phyloP scores from a whole-genome alignment of 2,329 filamentous ascomycete species.

The Rhynchosporium graminicola region DNA sequence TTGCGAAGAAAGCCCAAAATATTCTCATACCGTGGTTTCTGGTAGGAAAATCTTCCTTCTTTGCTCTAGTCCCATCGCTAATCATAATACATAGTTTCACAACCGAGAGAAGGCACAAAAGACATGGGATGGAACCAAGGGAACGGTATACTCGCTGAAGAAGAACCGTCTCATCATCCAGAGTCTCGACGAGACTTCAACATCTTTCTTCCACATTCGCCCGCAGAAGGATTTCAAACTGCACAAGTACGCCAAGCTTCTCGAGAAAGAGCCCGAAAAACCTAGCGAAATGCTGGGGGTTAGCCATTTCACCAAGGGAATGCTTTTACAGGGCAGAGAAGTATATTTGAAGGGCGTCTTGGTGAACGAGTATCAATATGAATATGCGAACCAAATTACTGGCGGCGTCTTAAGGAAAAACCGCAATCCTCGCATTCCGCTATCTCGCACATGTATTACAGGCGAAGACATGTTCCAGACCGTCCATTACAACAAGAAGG shows the following conservation, averaged over 20 bases:
- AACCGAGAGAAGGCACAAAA: conserved; percentile 13
- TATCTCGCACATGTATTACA: conserved; percentile 48
- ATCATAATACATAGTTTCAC: conserved; percentile 4
- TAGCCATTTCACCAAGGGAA: conserved; percentile 50
- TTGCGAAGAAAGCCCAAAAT: conserved; percentile 34
- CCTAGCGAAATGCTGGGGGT: conserved; percentile 46
- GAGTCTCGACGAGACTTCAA: conserved; percentile 49
- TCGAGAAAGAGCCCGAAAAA: conserved; percentile 48
- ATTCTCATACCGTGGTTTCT: conserved; percentile 8
- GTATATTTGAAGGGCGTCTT: conserved; percentile 41
- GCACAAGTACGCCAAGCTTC: conserved; percentile 16
- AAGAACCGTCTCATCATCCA: conserved; percentile 27
- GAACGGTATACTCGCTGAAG: conserved; percentile 2
- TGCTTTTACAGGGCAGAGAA: conserved; percentile 44
- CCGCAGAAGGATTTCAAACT: conserved; percentile 17
- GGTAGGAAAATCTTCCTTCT: neutral
- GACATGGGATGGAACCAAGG: conserved; percentile 14
- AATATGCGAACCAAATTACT: conserved; percentile 44
- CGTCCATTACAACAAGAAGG: conserved; percentile 54
- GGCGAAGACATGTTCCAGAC: conserved; percentile 49
- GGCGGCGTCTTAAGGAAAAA: conserved; percentile 32
- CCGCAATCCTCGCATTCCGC: conserved; percentile 43
- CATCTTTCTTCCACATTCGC: conserved; percentile 45
- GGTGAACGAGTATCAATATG: conserved; percentile 52
- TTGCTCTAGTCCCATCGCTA: neutral